A percentile compares a stretch with the other conserved stretches of the same genome.
phyloP scores from a whole-genome alignment of 768 basidiomycete species.

The Suillus discolor region DNA sequence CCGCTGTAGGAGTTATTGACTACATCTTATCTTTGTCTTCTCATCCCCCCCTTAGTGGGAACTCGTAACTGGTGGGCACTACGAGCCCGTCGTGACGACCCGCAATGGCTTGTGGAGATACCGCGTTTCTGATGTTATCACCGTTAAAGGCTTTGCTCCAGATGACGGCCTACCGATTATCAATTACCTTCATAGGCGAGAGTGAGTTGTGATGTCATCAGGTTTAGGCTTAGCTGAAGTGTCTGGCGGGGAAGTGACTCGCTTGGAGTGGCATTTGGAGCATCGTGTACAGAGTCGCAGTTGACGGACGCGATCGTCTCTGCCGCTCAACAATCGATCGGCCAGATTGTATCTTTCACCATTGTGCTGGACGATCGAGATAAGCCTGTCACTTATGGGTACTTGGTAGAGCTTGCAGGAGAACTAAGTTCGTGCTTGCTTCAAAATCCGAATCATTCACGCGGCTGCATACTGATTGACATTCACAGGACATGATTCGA shows the following conservation, averaged over 20 bases:
- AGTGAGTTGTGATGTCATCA: constrained; percentile 1
- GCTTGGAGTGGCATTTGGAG: constrained; percentile 8
- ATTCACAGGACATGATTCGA: constrained; percentile 4
- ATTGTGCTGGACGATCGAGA: constrained; percentile 12
- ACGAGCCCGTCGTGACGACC: background rate
- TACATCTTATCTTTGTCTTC: background rate
- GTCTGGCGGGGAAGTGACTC: background rate
- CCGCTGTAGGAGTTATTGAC: constrained; percentile 6
- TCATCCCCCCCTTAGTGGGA: background rate
- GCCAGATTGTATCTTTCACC: background rate
- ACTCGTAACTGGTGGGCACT: background rate
- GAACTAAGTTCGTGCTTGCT: background rate
- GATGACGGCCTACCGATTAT: constrained; percentile 11
- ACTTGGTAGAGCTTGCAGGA: constrained; percentile 10
- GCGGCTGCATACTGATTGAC: background rate
- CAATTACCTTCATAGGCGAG: background rate
- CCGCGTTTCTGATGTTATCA: constrained; percentile 9
- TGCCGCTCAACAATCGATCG: background rate
- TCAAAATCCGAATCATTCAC: background rate
- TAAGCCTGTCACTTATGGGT: constrained; percentile 9
- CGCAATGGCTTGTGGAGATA: constrained; percentile 10
- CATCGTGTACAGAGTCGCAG: constrained; percentile 17
- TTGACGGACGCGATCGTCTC: constrained; percentile 15
- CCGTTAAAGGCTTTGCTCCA: constrained; percentile 13
- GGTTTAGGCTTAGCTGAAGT: background rate